These are phyloP conservation scores for Pilobolus umbonatus DNA, from an alignment of 192 early-diverging fungal genomes.

Conservation along the genomic window DNA sequence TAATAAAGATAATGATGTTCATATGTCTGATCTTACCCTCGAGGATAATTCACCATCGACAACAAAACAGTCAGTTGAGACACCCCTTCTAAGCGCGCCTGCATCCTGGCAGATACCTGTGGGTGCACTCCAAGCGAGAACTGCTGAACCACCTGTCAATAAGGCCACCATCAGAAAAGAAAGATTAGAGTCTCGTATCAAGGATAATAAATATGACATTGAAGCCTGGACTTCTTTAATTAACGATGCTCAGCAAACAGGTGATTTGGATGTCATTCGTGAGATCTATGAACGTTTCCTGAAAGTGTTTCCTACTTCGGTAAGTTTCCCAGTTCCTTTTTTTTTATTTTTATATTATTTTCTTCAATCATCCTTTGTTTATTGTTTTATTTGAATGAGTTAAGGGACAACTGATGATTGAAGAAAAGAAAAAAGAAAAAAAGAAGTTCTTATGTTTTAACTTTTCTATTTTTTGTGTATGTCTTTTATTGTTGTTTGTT, in stretches of 20 bases:
- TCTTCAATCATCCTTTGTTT: slow-evolving; percentile 8
- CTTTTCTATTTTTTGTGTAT: neutral
- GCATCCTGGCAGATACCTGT: slow-evolving; percentile 46
- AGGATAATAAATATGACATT: slow-evolving; percentile 51
- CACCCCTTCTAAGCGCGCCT: slow-evolving; percentile 25
- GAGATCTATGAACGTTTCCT: slow-evolving; percentile 67
- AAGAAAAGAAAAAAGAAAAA: neutral
- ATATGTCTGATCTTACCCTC: no score
- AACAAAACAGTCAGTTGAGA: no score
- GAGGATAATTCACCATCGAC: no score
- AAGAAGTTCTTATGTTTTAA: neutral
- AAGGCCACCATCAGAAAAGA: slow-evolving; percentile 35
- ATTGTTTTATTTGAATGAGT: neutral
- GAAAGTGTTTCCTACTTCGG: slow-evolving; percentile 76
- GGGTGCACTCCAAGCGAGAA: slow-evolving; percentile 24
- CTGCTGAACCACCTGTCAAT: neutral
- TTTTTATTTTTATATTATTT: slow-evolving; percentile 6
- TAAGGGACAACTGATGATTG: slow-evolving; percentile 8
- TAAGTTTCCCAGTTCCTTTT: slow-evolving; percentile 45
- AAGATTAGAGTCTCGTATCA: slow-evolving; percentile 47
- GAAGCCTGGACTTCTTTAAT: slow-evolving; percentile 67
- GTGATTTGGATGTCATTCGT: slow-evolving; percentile 51
- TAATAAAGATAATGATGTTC: no score
- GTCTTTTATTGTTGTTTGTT: neutral
- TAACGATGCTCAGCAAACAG: slow-evolving; percentile 51